Conservation (phyloP, 768 basidiomycete genomes). For the Agaricus subrufescens region DNA sequence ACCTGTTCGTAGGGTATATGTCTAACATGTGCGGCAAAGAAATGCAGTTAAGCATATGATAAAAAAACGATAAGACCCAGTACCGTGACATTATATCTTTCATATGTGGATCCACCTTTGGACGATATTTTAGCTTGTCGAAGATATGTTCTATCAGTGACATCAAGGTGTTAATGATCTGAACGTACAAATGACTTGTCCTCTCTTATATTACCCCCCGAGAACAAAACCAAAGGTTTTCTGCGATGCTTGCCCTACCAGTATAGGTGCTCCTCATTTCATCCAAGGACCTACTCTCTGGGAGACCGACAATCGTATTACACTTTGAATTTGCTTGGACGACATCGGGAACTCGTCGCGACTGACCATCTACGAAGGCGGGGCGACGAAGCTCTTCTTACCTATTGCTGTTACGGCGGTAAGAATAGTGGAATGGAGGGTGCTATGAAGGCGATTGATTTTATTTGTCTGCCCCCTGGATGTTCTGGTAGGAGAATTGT, state of each 20-base stretch:
- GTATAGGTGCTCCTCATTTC: slow-evolving; percentile 25
- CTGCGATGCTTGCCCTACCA: slow-evolving; percentile 17
- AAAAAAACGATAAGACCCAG: background rate
- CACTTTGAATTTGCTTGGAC: slow-evolving; percentile 32
- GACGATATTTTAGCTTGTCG: background rate
- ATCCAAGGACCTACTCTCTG: background rate
- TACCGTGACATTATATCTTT: background rate
- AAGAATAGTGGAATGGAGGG: too few relatives aligned
- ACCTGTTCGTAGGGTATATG: too few relatives aligned
- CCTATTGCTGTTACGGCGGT: background rate
- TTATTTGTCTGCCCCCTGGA: too few relatives aligned
- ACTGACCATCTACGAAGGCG: slow-evolving; percentile 1
- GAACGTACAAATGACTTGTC: slow-evolving; percentile 25
- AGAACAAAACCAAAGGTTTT: slow-evolving; percentile 25
- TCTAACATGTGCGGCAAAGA: too few relatives aligned
- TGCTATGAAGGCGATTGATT: too few relatives aligned
- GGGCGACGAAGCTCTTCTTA: background rate
- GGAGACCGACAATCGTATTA: slow-evolving; percentile 36
- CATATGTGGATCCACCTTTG: slow-evolving; percentile 1
- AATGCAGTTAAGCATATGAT: too few relatives aligned
- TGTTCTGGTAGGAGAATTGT: too few relatives aligned
- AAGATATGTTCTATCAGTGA: too few relatives aligned
- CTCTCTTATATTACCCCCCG: slow-evolving; percentile 19
- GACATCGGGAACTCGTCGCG: slow-evolving; percentile 21
- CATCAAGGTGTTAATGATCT: background rate